Percentiles rank a stretch among this genome's conserved stretches.
Evolutionary conservation across 1,139 yeast species (phyloP).

Genomic region (Nadsonia starkeyi-henricii): DNA sequence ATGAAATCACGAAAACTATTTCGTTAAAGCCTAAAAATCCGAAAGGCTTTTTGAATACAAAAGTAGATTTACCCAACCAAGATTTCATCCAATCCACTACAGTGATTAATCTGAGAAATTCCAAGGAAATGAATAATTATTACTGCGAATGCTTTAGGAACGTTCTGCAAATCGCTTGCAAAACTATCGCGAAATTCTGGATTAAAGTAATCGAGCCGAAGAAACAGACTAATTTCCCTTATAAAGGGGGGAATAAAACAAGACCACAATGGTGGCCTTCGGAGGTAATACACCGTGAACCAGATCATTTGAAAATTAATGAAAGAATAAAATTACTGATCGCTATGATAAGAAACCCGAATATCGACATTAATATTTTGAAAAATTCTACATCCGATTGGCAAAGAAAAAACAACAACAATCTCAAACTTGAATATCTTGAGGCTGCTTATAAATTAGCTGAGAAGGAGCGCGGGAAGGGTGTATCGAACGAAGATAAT

Average conservation of each 20-base stretch:
- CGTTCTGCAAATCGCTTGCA: conserved; percentile 40
- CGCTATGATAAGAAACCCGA: background rate
- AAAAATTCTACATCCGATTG: background rate
- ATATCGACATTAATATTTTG: background rate
- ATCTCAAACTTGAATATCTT: background rate
- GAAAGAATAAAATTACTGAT: conserved; percentile 40
- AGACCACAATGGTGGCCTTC: conserved; percentile 67
- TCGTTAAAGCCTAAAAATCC: too few relatives aligned
- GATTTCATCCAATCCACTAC: too few relatives aligned
- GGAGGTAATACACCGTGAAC: conserved; percentile 47
- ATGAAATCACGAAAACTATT: too few relatives aligned
- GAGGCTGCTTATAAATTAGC: background rate
- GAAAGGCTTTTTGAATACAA: too few relatives aligned
- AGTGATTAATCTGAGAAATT: too few relatives aligned
- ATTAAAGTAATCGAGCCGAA: conserved; percentile 50
- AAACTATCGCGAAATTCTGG: conserved; percentile 53
- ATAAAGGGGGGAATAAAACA: conserved; percentile 34
- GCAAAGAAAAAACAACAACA: too few relatives aligned
- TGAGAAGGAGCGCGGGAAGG: background rate
- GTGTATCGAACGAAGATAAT: background rate
- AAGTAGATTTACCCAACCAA: too few relatives aligned
- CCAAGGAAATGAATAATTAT: background rate
- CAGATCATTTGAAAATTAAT: conserved; percentile 52
- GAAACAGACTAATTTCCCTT: conserved; percentile 53
- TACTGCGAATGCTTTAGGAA: background rate